These are phyloP conservation scores for Albugo candida DNA, from an alignment of 352 stramenopile genomes.

Conservation along the genomic window DNA sequence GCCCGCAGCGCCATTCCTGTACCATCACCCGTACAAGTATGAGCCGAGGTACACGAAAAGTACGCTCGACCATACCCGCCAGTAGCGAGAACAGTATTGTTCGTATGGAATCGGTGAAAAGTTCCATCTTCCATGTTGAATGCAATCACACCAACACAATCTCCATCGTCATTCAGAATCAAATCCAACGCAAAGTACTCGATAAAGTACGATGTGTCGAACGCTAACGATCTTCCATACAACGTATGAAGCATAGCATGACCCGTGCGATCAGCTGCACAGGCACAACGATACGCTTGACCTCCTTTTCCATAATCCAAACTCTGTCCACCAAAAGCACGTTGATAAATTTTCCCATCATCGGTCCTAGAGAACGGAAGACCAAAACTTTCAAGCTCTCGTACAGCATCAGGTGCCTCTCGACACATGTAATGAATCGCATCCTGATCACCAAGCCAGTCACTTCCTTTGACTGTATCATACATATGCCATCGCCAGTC, in stretches of 20 bases:
- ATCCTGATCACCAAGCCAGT: constrained; percentile 96
- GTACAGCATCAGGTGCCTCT: constrained; percentile 64
- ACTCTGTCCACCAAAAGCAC: constrained; percentile 91
- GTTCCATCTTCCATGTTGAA: constrained; percentile 96
- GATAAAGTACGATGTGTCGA: constrained; percentile 96
- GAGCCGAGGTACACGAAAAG: constrained; percentile 92
- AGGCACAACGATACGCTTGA: constrained; percentile 87
- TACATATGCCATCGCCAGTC: constrained; percentile 96
- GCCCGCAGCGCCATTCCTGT: constrained; percentile 91
- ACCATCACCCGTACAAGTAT: constrained; percentile 94
- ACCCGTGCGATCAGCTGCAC: constrained; percentile 88
- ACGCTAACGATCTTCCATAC: constrained; percentile 89
- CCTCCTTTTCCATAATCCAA: constrained; percentile 92
- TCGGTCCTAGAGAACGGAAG: constrained; percentile 93
- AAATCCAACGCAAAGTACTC: constrained; percentile 96
- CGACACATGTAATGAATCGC: constrained; percentile 98
- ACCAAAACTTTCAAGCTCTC: constrained; percentile 92
- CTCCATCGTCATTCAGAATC: constrained; percentile 84
- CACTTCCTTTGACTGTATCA: constrained; percentile 93
- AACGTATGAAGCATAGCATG: constrained; percentile 96
- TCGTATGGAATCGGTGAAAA: constrained; percentile 89
- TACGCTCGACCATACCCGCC: constrained; percentile 91
- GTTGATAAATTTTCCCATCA: constrained; percentile 94
- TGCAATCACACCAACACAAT: constrained; percentile 87
- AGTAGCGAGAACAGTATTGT: constrained; percentile 84